These are phyloP conservation scores for Allodekkera sacchari DNA, from an alignment of 805 yeast species.

Conservation along the genomic window DNA sequence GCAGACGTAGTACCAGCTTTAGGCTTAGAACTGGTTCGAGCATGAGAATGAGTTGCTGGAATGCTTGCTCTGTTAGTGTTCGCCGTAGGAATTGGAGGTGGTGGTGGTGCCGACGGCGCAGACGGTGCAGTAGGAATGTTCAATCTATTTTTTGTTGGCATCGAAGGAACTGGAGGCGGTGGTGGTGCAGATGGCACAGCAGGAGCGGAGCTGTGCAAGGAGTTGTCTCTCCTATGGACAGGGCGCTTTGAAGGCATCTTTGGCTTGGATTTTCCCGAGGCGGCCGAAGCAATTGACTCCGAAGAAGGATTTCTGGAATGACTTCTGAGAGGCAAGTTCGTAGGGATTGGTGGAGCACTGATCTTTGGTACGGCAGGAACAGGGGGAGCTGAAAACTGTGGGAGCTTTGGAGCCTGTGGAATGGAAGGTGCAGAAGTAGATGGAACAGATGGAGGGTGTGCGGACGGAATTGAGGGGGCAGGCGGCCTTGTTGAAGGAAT, in stretches of 20 bases:
- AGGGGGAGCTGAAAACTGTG: conserved; percentile 12
- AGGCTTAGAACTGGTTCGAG: conserved; percentile 5
- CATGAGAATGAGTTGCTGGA: conserved; percentile 7
- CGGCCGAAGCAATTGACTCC: conserved; percentile 8
- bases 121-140: conserved; percentile 16
- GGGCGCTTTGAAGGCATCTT: conserved; percentile 14
- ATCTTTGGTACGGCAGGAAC: conserved; percentile 6
- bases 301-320: conserved; percentile 2
- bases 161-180: conserved; percentile 11
- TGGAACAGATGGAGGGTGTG: conserved; percentile 8
- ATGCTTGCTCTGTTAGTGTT: conserved; percentile 1
- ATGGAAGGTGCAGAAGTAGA: conserved; percentile 23
- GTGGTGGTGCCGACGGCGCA: conserved; percentile 13
- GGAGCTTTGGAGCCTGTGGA: conserved; percentile 16
- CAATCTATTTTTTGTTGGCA: no score
- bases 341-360: conserved; percentile 6
- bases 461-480: conserved; percentile 2
- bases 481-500: conserved; percentile 8
- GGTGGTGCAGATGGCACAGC: conserved; percentile 13
- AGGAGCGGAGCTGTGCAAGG: conserved; percentile 10
- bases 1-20: background rate
- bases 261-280: conserved; percentile 11
- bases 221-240: conserved; percentile 6
- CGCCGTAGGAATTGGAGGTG: conserved; percentile 9
- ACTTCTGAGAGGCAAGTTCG: no score